Conservation (phyloP, 164 flowering plant genomes). For the Berberis thunbergii region DNA sequence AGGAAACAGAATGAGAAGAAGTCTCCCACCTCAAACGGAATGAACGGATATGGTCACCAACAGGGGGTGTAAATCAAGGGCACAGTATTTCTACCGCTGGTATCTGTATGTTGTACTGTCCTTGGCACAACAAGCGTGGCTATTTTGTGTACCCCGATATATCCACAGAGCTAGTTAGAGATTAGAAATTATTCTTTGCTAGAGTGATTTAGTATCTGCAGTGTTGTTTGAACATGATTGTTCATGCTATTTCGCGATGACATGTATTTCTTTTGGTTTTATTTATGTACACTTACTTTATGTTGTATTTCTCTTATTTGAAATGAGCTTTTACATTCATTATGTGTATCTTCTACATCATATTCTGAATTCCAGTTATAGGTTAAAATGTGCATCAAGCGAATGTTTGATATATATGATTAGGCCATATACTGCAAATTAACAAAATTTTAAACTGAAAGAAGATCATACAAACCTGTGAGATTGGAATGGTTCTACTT, state of each 20-base stretch:
- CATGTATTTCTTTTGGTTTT: conserved; percentile 1
- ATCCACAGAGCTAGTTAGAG: conserved; percentile 4
- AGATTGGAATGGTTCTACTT: no score
- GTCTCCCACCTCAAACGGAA: conserved; percentile 19
- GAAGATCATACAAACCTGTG: no score
- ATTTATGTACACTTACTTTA: conserved; percentile 1
- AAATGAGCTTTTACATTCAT: not conserved
- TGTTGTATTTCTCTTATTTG: not conserved
- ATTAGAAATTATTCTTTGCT: conserved; percentile 8
- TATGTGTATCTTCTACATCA: not conserved
- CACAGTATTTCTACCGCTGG: not conserved
- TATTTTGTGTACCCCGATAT: not conserved
- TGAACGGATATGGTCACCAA: conserved; percentile 15
- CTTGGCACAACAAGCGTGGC: not conserved
- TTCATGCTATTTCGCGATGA: conserved; percentile 6
- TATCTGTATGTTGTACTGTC: not conserved
- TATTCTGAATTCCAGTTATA: no score
- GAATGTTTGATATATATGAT: no score
- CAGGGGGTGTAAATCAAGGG: conserved; percentile 8
- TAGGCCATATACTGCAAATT: no score
- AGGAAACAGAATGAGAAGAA: conserved; percentile 29
- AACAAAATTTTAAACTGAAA: no score
- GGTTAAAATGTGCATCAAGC: no score
- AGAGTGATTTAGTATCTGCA: not conserved
- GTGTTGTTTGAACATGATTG: conserved; percentile 9